These are phyloP conservation scores for Trichosporon faecale DNA, from an alignment of 1,284 basidiomycete genomes.

Conservation along the genomic window DNA sequence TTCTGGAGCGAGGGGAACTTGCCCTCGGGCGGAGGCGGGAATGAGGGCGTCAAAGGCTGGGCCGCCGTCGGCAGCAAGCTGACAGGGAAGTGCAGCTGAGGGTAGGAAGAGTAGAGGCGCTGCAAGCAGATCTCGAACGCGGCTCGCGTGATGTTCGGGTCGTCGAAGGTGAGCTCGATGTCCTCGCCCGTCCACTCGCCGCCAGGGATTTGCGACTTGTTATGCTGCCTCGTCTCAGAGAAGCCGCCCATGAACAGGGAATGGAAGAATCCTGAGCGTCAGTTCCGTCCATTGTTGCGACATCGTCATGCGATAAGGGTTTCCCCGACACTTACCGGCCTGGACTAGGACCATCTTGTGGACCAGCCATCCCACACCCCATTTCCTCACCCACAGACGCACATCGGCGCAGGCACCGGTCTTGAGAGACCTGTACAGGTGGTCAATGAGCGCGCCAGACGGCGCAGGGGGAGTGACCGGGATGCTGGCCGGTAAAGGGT, in stretches of 20 bases:
- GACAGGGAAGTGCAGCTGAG: slow-evolving; percentile 65
- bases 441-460: slow-evolving; percentile 46
- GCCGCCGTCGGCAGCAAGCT: slow-evolving; percentile 63
- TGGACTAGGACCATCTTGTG: slow-evolving; percentile 82
- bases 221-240: slow-evolving; percentile 52
- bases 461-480: slow-evolving; percentile 30
- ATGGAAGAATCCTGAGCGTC: slow-evolving; percentile 70
- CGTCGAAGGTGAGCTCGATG: slow-evolving; percentile 72
- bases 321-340: slow-evolving; percentile 59
- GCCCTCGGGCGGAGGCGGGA: slow-evolving; percentile 57
- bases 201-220: slow-evolving; percentile 1
- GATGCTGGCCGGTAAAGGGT: slow-evolving; percentile 15
- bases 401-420: slow-evolving; percentile 71
- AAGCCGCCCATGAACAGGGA: slow-evolving; percentile 80
- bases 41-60: slow-evolving; percentile 68
- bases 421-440: slow-evolving; percentile 71
- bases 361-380: slow-evolving; percentile 71
- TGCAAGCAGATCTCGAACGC: slow-evolving; percentile 69
- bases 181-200: slow-evolving; percentile 50
- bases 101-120: slow-evolving; percentile 79
- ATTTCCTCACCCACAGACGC: slow-evolving; percentile 66
- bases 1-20: slow-evolving; percentile 63
- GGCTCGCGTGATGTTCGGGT: slow-evolving; percentile 78
- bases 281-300: background rate
- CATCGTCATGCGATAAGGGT: background rate